Conservation (phyloP, 768 basidiomycete species). For the Omphalotus guepiniiformis region DNA sequence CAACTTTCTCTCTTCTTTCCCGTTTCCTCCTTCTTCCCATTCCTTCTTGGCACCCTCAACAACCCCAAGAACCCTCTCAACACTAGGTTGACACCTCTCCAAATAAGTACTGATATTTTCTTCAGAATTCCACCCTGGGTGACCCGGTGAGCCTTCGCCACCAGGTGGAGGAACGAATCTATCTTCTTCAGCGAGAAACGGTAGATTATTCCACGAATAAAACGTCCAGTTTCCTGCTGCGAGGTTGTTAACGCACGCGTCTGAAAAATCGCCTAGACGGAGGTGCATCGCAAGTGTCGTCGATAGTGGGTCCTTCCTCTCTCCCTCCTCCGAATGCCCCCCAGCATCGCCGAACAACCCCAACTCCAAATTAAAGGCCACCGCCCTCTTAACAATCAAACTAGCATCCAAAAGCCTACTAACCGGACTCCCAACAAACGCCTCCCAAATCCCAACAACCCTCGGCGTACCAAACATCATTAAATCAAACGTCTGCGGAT, state of each 20-base stretch:
- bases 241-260: conserved; percentile 35
- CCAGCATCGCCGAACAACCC: neutral
- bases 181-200: conserved; percentile 43
- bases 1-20: conserved; percentile 22
- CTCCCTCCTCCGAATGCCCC: conserved; percentile 15
- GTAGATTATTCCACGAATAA: conserved; percentile 45
- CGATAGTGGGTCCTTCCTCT: no score
- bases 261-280: conserved; percentile 46
- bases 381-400: no score
- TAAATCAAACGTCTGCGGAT: conserved; percentile 42
- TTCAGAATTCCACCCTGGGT: conserved; percentile 25
- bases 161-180: no score
- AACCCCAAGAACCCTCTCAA: no score
- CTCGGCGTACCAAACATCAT: conserved; percentile 36
- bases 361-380: no score
- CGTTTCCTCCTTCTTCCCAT: conserved; percentile 20
- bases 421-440: conserved; percentile 37
- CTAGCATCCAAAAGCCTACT: conserved; percentile 39
- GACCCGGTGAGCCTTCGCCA: no score
- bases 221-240: conserved; percentile 27
- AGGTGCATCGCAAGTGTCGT: conserved; percentile 47
- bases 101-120: conserved; percentile 35
- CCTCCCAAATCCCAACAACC: conserved; percentile 31
- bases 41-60: no score
- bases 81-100: conserved; percentile 46